Percentiles rank a stretch among this genome's conserved stretches.
Conservation (phyloP, 169 alveolate species). For the Plasmodium vinckei region DNA sequence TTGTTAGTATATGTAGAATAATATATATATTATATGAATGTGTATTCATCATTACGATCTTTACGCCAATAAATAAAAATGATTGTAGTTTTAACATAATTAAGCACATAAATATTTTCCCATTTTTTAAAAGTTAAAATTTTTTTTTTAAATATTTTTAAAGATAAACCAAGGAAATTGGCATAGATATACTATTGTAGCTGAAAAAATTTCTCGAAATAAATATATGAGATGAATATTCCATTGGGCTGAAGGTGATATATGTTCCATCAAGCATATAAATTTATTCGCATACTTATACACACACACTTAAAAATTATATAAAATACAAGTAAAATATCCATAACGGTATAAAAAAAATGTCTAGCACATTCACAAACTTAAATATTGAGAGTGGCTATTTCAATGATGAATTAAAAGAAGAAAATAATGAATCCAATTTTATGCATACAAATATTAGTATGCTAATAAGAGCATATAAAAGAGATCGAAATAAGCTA, state of each 20-base stretch:
- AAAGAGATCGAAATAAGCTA: constrained; percentile 58
- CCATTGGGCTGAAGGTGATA: neutral
- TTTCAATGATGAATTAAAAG: constrained; percentile 69
- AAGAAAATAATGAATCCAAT: constrained; percentile 66
- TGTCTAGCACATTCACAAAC: constrained; percentile 35
- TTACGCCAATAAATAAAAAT: too few relatives aligned
- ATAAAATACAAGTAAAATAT: neutral
- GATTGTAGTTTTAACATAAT: too few relatives aligned
- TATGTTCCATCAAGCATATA: neutral
- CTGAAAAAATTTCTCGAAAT: too few relatives aligned
- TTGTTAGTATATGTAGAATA: too few relatives aligned
- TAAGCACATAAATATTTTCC: too few relatives aligned
- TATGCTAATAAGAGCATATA: constrained; percentile 69
- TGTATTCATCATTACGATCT: too few relatives aligned
- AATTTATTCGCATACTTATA: too few relatives aligned
- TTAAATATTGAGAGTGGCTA: constrained; percentile 71
- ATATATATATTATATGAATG: too few relatives aligned
- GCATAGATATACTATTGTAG: too few relatives aligned
- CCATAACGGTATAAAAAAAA: neutral
- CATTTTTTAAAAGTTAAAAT: too few relatives aligned
- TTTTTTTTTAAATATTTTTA: too few relatives aligned
- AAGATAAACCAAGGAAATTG: too few relatives aligned
- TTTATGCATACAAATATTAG: constrained; percentile 63
- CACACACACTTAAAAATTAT: neutral
- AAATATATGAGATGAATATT: neutral